Base-by-base conservation (phyloP, 139 green algal species). In the Asterochloris erici region DNA sequence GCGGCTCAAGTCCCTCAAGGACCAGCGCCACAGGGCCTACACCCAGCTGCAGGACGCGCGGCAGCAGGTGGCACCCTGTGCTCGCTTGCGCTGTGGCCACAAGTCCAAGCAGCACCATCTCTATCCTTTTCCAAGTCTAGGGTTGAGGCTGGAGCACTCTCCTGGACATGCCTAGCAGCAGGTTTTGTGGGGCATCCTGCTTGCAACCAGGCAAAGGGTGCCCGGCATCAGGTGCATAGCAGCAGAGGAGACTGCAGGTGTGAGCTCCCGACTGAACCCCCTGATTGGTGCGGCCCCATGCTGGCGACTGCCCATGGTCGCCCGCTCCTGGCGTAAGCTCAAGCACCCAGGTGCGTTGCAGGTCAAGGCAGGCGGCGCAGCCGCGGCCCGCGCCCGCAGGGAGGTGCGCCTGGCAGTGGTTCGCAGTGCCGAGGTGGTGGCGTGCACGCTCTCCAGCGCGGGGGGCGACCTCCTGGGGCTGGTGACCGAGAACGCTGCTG, bases 381-480 rank as follows among this genome's bases (percentile, higher is more conserved):
- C 84, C 75, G 71, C 87, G 78, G 77, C 89, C 77, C 79, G 85
- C 27, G 84, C 86, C 15, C 64, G 54, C 24, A 84, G 79, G 29
- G 87, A 91, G 77, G 69, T 91, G 66, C 87, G 90, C 17, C 83
- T 86, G 64, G 89, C 90, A 0, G 89, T 94, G 23, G 73, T 94
- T 17, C 63, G 63, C 11, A 68, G 80, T 9, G 90, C 92, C 9
- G 90, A 95, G 78, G 81, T 93, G 24, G 87, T 91, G 75, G 88
- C 89, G 11, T 90, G 86, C 79, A 96, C 93, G 4, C 87, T 96
- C 66, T 88, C 82, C 17, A 73, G 85, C 14, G 88, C 91, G 14
- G 93, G 91, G 15, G 93, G 91, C 12, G 91, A 95, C 63, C 85
- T 93, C 71, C 71, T 84, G 29, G 63, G 69, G 62, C 85, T 93